Evolutionary conservation across 805 yeast species (phyloP).

Genomic region (Candida nitratophila): DNA sequence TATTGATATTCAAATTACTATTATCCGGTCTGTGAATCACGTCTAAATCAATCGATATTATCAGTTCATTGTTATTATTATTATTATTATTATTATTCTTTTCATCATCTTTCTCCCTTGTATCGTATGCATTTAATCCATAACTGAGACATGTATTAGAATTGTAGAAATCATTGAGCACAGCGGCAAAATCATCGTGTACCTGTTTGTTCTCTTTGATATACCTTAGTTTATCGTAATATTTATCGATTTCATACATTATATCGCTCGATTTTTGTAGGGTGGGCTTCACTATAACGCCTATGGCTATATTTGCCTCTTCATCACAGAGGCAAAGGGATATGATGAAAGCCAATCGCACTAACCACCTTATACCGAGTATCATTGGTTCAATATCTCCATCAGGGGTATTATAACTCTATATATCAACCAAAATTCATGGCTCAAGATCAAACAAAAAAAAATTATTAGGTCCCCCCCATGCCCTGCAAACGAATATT

Average conservation of each 20-base stretch:
- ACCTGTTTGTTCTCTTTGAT: not conserved
- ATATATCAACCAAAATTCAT: too few relatives aligned
- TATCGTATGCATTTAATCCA: slow-evolving; percentile 7
- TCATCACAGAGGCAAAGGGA: too few relatives aligned
- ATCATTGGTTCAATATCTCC: too few relatives aligned
- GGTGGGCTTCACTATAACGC: too few relatives aligned
- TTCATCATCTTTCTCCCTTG: slow-evolving; percentile 1
- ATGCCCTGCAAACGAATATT: too few relatives aligned
- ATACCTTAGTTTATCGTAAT: not conserved
- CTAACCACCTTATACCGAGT: too few relatives aligned
- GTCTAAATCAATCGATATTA: slow-evolving; percentile 16
- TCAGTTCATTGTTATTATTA: slow-evolving; percentile 1
- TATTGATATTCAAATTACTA: slow-evolving; percentile 17
- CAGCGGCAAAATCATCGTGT: slow-evolving; percentile 5
- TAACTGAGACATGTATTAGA: slow-evolving; percentile 14
- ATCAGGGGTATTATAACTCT: too few relatives aligned
- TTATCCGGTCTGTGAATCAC: slow-evolving; percentile 12
- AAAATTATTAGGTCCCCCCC: too few relatives aligned
- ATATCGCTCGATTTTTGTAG: slow-evolving; percentile 3
- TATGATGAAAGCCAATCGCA: too few relatives aligned
- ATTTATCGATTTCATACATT: slow-evolving; percentile 4
- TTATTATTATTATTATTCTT: not conserved
- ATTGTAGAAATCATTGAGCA: slow-evolving; percentile 5
- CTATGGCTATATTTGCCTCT: too few relatives aligned
- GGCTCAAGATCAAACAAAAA: too few relatives aligned